Evolutionary conservation across 140 eudicot genomes (phyloP).

Genomic region (Bidens hawaiensis): DNA sequence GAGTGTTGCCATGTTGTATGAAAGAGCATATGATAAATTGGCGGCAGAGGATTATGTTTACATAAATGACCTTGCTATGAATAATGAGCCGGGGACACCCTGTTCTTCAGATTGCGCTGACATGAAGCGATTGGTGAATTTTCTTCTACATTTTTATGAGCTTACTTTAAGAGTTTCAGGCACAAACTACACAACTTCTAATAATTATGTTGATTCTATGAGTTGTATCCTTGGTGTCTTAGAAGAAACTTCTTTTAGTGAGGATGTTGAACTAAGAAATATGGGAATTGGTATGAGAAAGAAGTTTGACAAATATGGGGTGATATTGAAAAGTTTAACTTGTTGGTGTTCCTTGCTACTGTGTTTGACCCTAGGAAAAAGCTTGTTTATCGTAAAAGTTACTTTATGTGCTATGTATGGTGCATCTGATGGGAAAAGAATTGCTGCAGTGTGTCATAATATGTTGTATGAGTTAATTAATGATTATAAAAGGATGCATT

Average conservation of each 20-base stretch:
- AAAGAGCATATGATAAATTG: conserved; percentile 4
- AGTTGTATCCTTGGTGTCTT: neutral
- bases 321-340: conserved; percentile 1
- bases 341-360: conserved; percentile 9
- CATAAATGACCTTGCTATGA: too few relatives aligned
- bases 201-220: neutral
- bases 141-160: conserved; percentile 8
- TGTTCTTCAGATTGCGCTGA: neutral
- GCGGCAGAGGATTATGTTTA: neutral
- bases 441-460: neutral
- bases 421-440: neutral
- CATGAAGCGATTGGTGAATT: neutral
- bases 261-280: neutral
- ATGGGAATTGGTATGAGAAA: too few relatives aligned
- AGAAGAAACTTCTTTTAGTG: neutral
- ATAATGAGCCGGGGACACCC: neutral
- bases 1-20: neutral
- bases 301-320: neutral
- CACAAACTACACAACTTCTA: neutral
- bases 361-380: neutral
- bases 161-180: conserved; percentile 8
- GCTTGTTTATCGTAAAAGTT: neutral
- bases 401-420: neutral
- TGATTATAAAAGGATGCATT: neutral
- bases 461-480: neutral